Percentiles rank a stretch among this genome's conserved stretches.
Evolutionary conservation across 108 stramenopile species (phyloP).

Genomic region (Pseudonitzschia multiseries): DNA sequence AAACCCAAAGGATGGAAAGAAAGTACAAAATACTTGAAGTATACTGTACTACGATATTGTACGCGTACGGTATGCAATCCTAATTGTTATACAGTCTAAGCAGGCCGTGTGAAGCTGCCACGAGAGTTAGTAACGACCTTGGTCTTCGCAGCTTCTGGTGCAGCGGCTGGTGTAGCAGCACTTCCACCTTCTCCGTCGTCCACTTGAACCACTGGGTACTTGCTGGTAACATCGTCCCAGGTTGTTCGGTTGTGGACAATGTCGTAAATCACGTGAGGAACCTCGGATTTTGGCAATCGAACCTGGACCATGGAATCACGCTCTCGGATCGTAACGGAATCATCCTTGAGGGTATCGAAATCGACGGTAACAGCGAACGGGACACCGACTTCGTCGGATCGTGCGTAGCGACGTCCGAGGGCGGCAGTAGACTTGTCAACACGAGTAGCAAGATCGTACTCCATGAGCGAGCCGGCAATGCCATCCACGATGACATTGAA

Average conservation of each 20-base stretch:
- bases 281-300: constrained; percentile 78
- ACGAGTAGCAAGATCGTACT: constrained; percentile 80
- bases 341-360: constrained; percentile 88
- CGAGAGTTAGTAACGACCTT: constrained; percentile 47
- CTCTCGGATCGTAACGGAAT: constrained; percentile 96
- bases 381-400: constrained; percentile 98
- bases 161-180: constrained; percentile 8
- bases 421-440: constrained; percentile 91
- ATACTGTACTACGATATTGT: too few relatives aligned
- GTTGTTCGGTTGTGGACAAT: constrained; percentile 74
- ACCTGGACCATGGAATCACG: constrained; percentile 96
- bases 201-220: constrained; percentile 79
- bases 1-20: too few relatives aligned
- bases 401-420: constrained; percentile 92
- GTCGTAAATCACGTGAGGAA: constrained; percentile 67
- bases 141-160: constrained; percentile 25
- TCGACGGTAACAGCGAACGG: constrained; percentile 99
- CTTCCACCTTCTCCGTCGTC: constrained; percentile 60
- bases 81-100: constrained; percentile 18
- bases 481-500: constrained; percentile 83
- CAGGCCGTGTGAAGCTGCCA: constrained; percentile 53
- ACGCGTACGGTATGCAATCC: neutral
- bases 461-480: constrained; percentile 80
- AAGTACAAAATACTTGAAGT: too few relatives aligned
- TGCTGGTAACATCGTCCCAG: constrained; percentile 72